phyloP scores from a whole-genome alignment of 371 early-diverging fungal species.

The Actinomortierella ambigua region DNA sequence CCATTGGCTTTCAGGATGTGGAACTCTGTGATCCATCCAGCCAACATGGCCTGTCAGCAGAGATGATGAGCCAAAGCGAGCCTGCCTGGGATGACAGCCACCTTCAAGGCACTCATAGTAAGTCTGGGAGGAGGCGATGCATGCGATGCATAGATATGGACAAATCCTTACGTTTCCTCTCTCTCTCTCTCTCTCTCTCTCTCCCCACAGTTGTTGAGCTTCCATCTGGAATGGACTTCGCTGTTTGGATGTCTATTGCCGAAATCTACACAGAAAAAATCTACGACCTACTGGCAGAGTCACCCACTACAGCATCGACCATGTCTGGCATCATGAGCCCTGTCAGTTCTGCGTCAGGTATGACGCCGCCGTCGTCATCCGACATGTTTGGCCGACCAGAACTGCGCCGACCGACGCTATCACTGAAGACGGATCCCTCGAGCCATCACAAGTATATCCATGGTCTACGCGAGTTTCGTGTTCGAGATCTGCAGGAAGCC shows the following conservation, averaged over 20 bases:
- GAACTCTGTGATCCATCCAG: slow-evolving; percentile 14
- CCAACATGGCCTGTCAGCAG: slow-evolving; percentile 1
- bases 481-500: slow-evolving; percentile 65
- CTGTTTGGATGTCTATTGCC: slow-evolving; percentile 76
- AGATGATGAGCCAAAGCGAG: background rate
- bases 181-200: background rate
- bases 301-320: slow-evolving; percentile 18
- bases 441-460: slow-evolving; percentile 63
- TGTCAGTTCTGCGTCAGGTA: too few relatives aligned
- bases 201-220: slow-evolving; percentile 39
- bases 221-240: slow-evolving; percentile 63
- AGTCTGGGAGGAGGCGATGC: too few relatives aligned
- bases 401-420: slow-evolving; percentile 52
- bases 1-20: slow-evolving; percentile 23
- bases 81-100: background rate
- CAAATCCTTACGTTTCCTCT: background rate
- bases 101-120: slow-evolving; percentile 1
- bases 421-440: slow-evolving; percentile 60
- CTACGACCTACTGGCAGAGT: slow-evolving; percentile 75
- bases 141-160: background rate
- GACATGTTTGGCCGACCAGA: slow-evolving; percentile 13
- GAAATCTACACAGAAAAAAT: slow-evolving; percentile 89
- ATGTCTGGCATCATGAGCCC: too few relatives aligned
- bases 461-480: slow-evolving; percentile 63
- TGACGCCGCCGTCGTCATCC: too few relatives aligned